Base-by-base conservation (phyloP, 2,329 filamentous ascomycete species). In the Sporothrix phasma region DNA sequence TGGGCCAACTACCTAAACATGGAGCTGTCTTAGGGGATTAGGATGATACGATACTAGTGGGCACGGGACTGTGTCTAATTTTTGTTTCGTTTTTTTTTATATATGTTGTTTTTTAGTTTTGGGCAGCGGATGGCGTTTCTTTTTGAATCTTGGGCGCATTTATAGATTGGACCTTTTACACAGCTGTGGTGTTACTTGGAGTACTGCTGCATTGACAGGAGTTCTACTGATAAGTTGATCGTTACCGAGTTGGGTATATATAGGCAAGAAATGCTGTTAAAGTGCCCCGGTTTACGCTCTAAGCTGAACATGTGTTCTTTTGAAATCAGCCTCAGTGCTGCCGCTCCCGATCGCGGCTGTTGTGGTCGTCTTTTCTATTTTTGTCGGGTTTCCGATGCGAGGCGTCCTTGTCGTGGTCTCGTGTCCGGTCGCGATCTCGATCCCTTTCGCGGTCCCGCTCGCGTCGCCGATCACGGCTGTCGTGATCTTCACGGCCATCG, bases 1-100 rank as follows among this genome's bases (percentile, higher is more conserved):
- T 95, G 91, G 91, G 93, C 90, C 75, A 81, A 86, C 70, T 94
- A 92, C 76, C 76, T 92, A 61, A 64, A 46, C 41, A 66, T 67
- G 46, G 64, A 66, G 22, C 60, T 61, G 22, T 19, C 31, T 15
- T 56, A 7, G 15, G 29, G 19, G 31, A 15, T 3, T 5, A 1
- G n/a, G 15, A 22, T 6, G 5, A 31, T 15, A n/a, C 13, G 4
- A 5, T 37, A 17, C 31, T 4, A 22, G 2, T 17, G 46, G 2
- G 34, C 15, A 5, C 15, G n/a, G 17, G 41, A 7, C 41, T 39
- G 22, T 24, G 22, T 24, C 13, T n/a, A n/a, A n/a, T 45, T 45
- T 45, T 3, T 31, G 10, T n/a, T 45, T 17, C 10, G 1, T n/a
- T 58, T n/a, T 29, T 47, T 37, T 29, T 13, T 37, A 2, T 4